Conservation (phyloP, 371 early-diverging fungal genomes). For the Phascolomyces articulosus region DNA sequence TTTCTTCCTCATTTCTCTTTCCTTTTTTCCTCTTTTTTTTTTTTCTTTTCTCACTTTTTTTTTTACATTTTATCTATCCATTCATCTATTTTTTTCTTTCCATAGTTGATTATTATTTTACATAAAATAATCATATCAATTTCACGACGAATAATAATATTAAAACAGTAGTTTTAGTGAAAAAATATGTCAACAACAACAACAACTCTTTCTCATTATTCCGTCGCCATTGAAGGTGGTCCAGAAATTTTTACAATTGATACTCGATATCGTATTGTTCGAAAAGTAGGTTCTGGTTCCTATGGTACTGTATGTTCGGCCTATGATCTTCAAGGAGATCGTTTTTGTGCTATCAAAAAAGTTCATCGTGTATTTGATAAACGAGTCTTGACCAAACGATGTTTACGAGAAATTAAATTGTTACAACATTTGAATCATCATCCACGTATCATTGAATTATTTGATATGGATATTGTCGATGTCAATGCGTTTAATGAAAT, state of each 20-base stretch:
- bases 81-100: no score
- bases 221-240: conserved; percentile 36
- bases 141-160: no score
- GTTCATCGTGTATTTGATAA: conserved; percentile 65
- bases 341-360: conserved; percentile 71
- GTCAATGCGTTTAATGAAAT: conserved; percentile 64
- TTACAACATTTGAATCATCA: conserved; percentile 72
- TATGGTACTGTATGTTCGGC: conserved; percentile 88
- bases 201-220: conserved; percentile 26
- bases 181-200: not conserved
- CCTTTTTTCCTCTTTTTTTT: not conserved
- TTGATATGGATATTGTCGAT: conserved; percentile 70
- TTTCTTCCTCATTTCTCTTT: not conserved
- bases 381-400: conserved; percentile 64
- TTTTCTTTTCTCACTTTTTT: not conserved
- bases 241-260: conserved; percentile 61
- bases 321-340: conserved; percentile 30
- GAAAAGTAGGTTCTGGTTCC: conserved; percentile 90
- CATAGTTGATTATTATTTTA: no score
- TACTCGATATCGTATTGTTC: conserved; percentile 72
- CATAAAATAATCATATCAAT: no score
- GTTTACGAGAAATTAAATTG: conserved; percentile 71
- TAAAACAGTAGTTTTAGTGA: no score
- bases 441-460: conserved; percentile 62
- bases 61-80: not conserved